Evolutionary conservation across 2,329 filamentous ascomycete genomes (phyloP), one percentile per base, ranked within the genome.

Genomic region (Sphaerulina vaccinii): DNA sequence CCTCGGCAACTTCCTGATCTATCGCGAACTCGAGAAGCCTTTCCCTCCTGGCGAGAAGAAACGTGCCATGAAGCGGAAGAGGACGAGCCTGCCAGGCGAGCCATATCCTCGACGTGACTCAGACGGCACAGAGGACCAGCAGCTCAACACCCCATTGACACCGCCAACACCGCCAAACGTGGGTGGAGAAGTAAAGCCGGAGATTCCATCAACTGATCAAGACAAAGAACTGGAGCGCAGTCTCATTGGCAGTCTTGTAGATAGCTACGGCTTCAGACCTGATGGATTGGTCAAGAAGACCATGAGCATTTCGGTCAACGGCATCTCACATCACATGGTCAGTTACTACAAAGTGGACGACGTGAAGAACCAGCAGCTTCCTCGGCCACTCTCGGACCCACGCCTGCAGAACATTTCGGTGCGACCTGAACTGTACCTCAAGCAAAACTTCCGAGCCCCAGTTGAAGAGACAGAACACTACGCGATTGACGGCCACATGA

Each of bases 201-300:
- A 62, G 10, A 42, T 58, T 3, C 58, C 65, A 19, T 57, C 59
- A 42, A 62, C 57, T 19, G 67, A 68, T n/a, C 62, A 65, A 33
- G 73, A 70, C 38, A 74, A 71, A 38, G 74, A 77, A 53, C 70
- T 74, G 72, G 74, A 85, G 62, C 76, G 83, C 27, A 77, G 80
- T 21, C 73, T 91, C 47, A 84, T 93, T 38, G 91, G 90, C 5
- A 95, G 90, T 1, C 76, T 96, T 10, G 82, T 92, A n/a, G 90
- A 95, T 70, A 90, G 87, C 0, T 96, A 96, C 63, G 83, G 84
- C 24, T 96, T 96, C 78, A 93, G 93, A 65, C 77, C 83, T 11
- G 81, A 83, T 1, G 90, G 91, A 0, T 73, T 96, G 35, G 82
- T 96, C 57, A 96, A 96, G 78, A 96, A 96, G 76, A 96, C 90